Percentiles rank a stretch among this genome's conserved stretches.
These are phyloP conservation scores for Lepiota venenata DNA, from an alignment of 768 basidiomycete species.

Conservation along the genomic window DNA sequence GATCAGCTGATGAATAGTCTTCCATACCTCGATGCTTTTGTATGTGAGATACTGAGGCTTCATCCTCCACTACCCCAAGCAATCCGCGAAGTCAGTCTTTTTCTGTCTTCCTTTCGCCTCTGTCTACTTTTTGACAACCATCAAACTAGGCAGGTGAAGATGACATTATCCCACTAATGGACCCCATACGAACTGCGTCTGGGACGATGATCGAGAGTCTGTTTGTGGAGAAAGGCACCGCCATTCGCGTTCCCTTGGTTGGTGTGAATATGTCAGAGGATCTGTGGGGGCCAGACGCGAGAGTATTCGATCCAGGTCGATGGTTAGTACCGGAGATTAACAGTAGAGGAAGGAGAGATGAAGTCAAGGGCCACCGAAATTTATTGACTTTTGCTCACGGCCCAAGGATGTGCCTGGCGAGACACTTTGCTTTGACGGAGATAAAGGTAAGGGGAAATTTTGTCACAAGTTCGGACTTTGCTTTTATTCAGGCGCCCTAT, in stretches of 20 bases:
- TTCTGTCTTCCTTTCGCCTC: not conserved
- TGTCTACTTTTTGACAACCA: not conserved
- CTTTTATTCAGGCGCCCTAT: not conserved
- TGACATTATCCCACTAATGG: constrained; percentile 52
- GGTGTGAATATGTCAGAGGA: constrained; percentile 46
- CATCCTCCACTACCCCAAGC: constrained; percentile 32
- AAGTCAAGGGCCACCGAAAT: constrained; percentile 45
- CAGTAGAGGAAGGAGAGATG: constrained; percentile 9
- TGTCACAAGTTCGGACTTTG: no score
- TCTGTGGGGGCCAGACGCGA: constrained; percentile 60
- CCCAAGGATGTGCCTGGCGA: constrained; percentile 45
- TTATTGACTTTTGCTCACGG: constrained; percentile 50
- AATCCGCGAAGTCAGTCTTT: constrained; percentile 30
- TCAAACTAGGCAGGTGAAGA: constrained; percentile 39
- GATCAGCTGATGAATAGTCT: constrained; percentile 45
- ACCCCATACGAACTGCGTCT: constrained; percentile 38
- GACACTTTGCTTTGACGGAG: constrained; percentile 41
- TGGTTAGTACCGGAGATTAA: constrained; percentile 38
- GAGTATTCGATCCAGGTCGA: constrained; percentile 57
- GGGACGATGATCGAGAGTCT: constrained; percentile 38
- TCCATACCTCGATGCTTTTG: constrained; percentile 52
- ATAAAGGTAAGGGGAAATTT: constrained; percentile 29
- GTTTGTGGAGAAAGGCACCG: constrained; percentile 43
- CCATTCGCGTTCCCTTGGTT: constrained; percentile 37
- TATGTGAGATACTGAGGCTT: constrained; percentile 35